A percentile compares a stretch with the other conserved stretches of the same genome.
phyloP scores from a whole-genome alignment of 345 rosid genomes.

The Cardamine chenopodiifolia region DNA sequence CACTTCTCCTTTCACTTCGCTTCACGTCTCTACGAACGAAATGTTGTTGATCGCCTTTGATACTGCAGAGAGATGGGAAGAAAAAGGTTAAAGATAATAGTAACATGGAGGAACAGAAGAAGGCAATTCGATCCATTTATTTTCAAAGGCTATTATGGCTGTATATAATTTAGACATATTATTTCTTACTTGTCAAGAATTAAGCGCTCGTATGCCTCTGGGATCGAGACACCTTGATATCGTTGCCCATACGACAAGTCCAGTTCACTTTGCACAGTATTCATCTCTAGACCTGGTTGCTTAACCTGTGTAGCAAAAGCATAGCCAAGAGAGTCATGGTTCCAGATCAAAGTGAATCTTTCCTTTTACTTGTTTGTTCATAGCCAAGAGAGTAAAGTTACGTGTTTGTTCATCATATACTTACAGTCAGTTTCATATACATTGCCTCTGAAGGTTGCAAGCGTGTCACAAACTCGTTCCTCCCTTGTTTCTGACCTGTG shows the following conservation, averaged over 20 bases:
- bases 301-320: slow-evolving; percentile 67
- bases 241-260: slow-evolving; percentile 95
- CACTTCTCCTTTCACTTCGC: slow-evolving; percentile 66
- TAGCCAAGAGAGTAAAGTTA: background rate
- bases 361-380: background rate
- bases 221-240: slow-evolving; percentile 73
- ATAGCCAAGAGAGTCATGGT: slow-evolving; percentile 22
- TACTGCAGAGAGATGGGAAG: slow-evolving; percentile 48
- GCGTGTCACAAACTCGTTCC: slow-evolving; percentile 96
- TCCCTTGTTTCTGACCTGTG: slow-evolving; percentile 83
- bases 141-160: background rate
- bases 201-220: slow-evolving; percentile 94
- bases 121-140: background rate
- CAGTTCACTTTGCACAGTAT: slow-evolving; percentile 90
- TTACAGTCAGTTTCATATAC: slow-evolving; percentile 94
- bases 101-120: background rate
- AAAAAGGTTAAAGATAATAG: background rate
- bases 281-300: slow-evolving; percentile 95
- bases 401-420: slow-evolving; percentile 29
- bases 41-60: slow-evolving; percentile 94
- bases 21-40: slow-evolving; percentile 96
- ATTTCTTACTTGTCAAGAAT: slow-evolving; percentile 87
- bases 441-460: slow-evolving; percentile 96
- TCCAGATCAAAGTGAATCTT: background rate
- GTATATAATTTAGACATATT: background rate